phyloP scores from a whole-genome alignment of 495 filamentous ascomycete species.

The Aspergillus egyptiacus region DNA sequence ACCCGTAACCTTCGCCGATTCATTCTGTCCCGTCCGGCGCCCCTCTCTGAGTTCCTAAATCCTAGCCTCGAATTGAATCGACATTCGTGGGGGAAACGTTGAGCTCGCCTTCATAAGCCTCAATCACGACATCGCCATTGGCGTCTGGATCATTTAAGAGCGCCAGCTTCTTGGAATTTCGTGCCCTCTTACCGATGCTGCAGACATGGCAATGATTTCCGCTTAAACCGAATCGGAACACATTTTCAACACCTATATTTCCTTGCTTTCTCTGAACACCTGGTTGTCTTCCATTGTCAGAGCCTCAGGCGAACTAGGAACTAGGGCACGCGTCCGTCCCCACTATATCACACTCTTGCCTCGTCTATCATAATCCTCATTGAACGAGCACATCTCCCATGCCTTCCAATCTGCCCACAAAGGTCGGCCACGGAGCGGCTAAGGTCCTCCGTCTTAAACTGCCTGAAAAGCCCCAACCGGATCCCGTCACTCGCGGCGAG shows the following conservation, averaged over 20 bases:
- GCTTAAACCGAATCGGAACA: conserved; percentile 5
- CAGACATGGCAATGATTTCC: conserved; percentile 10
- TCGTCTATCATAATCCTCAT: background rate
- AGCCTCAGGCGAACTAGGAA: conserved; percentile 2
- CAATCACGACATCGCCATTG: conserved; percentile 28
- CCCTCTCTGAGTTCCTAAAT: conserved; percentile 7
- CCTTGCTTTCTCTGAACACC: background rate
- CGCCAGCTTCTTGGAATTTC: conserved; percentile 7
- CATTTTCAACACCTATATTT: background rate
- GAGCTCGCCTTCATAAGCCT: conserved; percentile 19
- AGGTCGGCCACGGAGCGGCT: conserved; percentile 67
- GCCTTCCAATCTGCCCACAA: conserved; percentile 38
- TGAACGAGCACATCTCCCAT: conserved; percentile 22
- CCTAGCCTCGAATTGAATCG: background rate
- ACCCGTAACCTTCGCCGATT: too few relatives aligned
- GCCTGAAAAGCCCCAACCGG: conserved; percentile 45
- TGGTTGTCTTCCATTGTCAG: background rate
- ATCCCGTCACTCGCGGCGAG: conserved; percentile 62
- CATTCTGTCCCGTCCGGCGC: conserved; percentile 21
- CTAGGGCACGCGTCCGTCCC: background rate
- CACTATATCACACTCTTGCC: background rate
- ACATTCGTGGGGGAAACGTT: conserved; percentile 9
- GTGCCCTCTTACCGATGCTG: conserved; percentile 6
- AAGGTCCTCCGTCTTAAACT: conserved; percentile 83
- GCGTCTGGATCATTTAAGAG: conserved; percentile 16